Conservation (phyloP, 2,329 filamentous ascomycete species). For the Beauveria pseudobassiana region DNA sequence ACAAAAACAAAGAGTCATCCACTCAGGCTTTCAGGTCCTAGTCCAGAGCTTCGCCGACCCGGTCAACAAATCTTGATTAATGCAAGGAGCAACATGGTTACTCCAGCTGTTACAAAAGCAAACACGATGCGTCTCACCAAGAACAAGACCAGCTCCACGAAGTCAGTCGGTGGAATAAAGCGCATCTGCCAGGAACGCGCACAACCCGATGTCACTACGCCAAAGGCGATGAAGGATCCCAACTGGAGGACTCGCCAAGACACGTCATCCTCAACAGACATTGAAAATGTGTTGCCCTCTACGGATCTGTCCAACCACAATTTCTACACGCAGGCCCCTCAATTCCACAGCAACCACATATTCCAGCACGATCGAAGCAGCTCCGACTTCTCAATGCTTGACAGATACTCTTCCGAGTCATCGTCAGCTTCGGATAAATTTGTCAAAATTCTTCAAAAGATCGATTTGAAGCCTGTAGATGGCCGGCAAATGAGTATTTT, state of each 20-base stretch:
- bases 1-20: background rate
- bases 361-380: background rate
- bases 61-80: background rate
- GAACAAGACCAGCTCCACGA: background rate
- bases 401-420: background rate
- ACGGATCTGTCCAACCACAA: background rate
- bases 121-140: background rate
- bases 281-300: background rate
- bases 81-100: background rate
- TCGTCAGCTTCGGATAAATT: background rate
- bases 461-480: background rate
- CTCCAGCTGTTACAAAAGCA: background rate
- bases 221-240: slow-evolving; percentile 28
- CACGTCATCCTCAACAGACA: background rate
- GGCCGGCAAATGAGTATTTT: slow-evolving; percentile 9
- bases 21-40: background rate
- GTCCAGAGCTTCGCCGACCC: background rate
- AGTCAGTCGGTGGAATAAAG: background rate
- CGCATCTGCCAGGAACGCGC: slow-evolving; percentile 12
- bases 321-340: background rate
- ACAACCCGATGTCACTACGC: slow-evolving; percentile 18
- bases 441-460: background rate
- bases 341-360: background rate
- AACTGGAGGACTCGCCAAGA: slow-evolving; percentile 25
- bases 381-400: background rate